Conservation (phyloP, 1,284 basidiomycete genomes). For the Moesziomyces antarcticus region DNA sequence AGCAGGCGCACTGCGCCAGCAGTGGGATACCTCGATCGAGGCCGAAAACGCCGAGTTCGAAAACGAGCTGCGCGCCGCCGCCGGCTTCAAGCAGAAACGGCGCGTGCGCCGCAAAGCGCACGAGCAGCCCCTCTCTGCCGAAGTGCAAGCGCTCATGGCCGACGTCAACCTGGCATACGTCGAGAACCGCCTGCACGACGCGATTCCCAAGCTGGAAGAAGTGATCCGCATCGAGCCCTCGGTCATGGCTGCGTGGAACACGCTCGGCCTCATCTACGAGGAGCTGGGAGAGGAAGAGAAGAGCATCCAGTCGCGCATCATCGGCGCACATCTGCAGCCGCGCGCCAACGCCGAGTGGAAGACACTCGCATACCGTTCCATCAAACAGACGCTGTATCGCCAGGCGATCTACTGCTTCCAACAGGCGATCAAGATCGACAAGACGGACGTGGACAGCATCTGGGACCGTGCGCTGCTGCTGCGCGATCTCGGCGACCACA, state of each 20-base stretch:
- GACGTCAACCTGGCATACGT: conserved; percentile 89
- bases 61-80: conserved; percentile 57
- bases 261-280: conserved; percentile 81
- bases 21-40: conserved; percentile 59
- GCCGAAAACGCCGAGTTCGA: conserved; percentile 60
- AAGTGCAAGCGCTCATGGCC: conserved; percentile 83
- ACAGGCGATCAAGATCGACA: conserved; percentile 83
- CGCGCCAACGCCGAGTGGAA: conserved; percentile 86
- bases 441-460: conserved; percentile 82
- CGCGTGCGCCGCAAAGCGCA: conserved; percentile 22
- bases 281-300: conserved; percentile 78
- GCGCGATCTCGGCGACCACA: conserved; percentile 78
- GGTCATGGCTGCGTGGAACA: conserved; percentile 84
- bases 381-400: conserved; percentile 78
- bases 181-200: conserved; percentile 76
- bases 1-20: conserved; percentile 33
- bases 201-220: conserved; percentile 85
- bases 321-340: conserved; percentile 86
- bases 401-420: conserved; percentile 92
- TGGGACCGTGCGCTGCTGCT: conserved; percentile 90
- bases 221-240: conserved; percentile 93
- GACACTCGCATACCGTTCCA: conserved; percentile 73
- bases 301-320: conserved; percentile 84
- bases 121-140: conserved; percentile 74
- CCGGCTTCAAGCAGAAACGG: conserved; percentile 51